Base-by-base conservation (phyloP, 2,329 filamentous ascomycete species). In the Xylariaceae sp. region DNA sequence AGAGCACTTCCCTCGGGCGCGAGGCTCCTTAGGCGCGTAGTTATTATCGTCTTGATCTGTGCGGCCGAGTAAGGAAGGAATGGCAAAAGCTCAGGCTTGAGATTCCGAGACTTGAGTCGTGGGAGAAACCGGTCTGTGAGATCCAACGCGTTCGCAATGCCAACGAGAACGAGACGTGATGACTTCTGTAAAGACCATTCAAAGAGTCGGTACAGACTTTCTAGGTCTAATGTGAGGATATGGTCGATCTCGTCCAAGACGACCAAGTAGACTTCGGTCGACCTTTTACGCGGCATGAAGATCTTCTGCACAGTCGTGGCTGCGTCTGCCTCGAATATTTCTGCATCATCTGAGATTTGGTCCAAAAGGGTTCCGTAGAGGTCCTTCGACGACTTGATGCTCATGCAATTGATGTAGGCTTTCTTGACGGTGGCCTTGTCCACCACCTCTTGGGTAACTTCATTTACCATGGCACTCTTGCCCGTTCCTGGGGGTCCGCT, bases 211-310 rank as follows among this genome's bases (percentile, higher is more conserved):
- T 98, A 97, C 14, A 99, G 79, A 52, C 95, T 89, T 65, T 96
- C 91, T 56, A 95, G 79, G 65, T 97, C 93, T 61, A 96, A 80
- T 1, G 90, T 93, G 41, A 99, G 81, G 48, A 99, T 87, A 69
- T 96, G 90, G 68, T 99, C 95, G 57, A 99, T 93, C 75, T 99
- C 95, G 68, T 99, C 95, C 55, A 99, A 79, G 1, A 91, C 89
- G 26, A 99, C 86, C n/a, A 98, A 73, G 68, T 89, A 96, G 12
- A 90, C 82, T 18, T 80, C 76, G 2, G 77, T 72, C 2, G 74
- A 74, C 60, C 79, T 81, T 61, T 81, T 83, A 72, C 80, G 85
- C 26, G 86, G 81, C 45, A 89, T 75, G 68, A 98, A 93, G 52
- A 91, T 80, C 29, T 80, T 80, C 69, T 89, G 87, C 42, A 98